Evolutionary conservation across 805 yeast species (phyloP), one percentile per base, ranked within the genome.

Genomic region (Wickerhamiella allomyrinae): DNA sequence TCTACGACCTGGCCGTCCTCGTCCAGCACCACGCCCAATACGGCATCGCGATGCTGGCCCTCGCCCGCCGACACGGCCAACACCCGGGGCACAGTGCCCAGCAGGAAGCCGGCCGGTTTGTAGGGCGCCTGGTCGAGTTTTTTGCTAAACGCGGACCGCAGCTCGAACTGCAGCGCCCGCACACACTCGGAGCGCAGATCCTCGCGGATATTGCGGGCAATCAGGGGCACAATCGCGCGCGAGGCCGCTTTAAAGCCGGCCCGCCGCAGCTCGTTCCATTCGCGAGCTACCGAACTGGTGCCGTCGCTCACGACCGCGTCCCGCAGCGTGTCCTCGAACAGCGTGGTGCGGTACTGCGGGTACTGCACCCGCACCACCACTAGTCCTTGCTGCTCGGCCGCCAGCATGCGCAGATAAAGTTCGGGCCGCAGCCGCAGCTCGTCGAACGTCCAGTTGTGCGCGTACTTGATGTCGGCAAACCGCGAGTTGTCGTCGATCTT

Each of bases 121-220:
- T 67, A 87, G 24, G 99, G 96, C 2, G 97, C 95, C 65, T 87
- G 97, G 58, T 89, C 91, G 27, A 91, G 69, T 53, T 77, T 79
- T 19, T 72, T 68, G 57, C 74, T 66, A 54, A 89, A 80, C 22
- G 71, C 66, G 34, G 71, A 69, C 50, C 97, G 77, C 27, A 89
- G 74, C 45, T 78, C 77, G 44, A 68, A 70, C 40, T 77, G 77
- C 36, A 91, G 68, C 34, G 74, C 57, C 43, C 81, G 71, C 57
- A 82, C 82, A 63, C 95, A 81, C 43, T 71, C 78, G 44, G 79
- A 72, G 42, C 85, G 74, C 42, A 89, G 67, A 42, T 77, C 81
- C 54, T 87, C 97, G 48, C 87, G 83, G 40, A 91, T 77, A 55
- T 81, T 82, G 39, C 77, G 67, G 7, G 83, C 68, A 25, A 85